Base-by-base conservation (phyloP, 2,329 filamentous ascomycete genomes). In the Alternaria sp. region DNA sequence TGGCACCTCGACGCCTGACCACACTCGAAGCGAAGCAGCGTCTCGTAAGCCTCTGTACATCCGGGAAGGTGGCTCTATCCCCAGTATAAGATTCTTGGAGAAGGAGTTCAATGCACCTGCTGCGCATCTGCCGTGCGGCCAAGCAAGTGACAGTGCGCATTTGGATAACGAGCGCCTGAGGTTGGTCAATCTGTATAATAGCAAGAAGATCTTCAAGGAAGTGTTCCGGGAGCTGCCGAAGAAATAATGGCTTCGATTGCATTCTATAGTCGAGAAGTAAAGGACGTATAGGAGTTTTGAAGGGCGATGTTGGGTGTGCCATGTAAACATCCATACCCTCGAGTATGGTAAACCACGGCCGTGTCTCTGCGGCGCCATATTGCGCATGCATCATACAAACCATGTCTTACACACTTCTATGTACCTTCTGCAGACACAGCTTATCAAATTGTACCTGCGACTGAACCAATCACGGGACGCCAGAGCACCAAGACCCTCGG, bases 161-260 rank as follows among this genome's bases (percentile, higher is more conserved):
- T 81, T 99, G 80, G 93, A 97, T 75, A 98, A 99, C 74, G 96
- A 99, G 85, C 84, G 96, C n/a, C 83, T 99, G 79, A 86, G 96
- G 56, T 84, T 99, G 60, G 83, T 92, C 71, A 99, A 99, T 80
- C 77, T 99, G 72, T 88, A 94, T 64, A 97, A 97, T 82, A 96
- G 93, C 67, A 88, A 94, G 67, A 93, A 96, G 80, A 97, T 99
- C 64, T 96, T 99, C 72, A 90, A 89, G 66, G 88, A 88, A 76
- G 93, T 98, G 6, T 99, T 99, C 82, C 83, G 85, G 69, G 88
- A 89, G 67, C 77, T 96, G 70, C 64, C 64, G 5, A 59, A 30
- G 28, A 59, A 57, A 51, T 70, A 23, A 58, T 47, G 20, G 9
- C 9, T 21, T 4, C 7, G 9, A 20, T n/a, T 8, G 5, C 3